Percentiles rank a stretch among this genome's conserved stretches.
Evolutionary conservation across 805 yeast species (phyloP).

Genomic region (Starmerella vitae): DNA sequence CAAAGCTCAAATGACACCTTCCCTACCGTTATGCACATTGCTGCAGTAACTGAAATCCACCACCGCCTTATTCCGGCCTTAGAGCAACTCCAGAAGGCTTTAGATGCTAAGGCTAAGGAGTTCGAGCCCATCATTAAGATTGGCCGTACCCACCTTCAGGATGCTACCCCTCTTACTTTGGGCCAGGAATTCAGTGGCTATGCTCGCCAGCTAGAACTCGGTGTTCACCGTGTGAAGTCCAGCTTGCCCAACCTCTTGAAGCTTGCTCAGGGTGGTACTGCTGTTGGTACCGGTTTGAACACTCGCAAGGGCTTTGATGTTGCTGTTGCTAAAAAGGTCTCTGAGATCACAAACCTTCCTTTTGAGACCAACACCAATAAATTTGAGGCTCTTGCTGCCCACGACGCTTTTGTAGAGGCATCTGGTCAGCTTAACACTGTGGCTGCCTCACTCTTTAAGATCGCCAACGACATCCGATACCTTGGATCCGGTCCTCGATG

Average conservation of each 20-base stretch:
- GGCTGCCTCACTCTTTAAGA: slow-evolving; percentile 86
- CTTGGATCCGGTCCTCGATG: slow-evolving; percentile 99
- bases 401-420: slow-evolving; percentile 95
- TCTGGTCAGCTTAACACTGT: slow-evolving; percentile 94
- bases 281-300: slow-evolving; percentile 97
- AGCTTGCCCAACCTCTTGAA: slow-evolving; percentile 60
- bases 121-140: slow-evolving; percentile 85
- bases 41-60: slow-evolving; percentile 84
- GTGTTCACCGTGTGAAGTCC: slow-evolving; percentile 72
- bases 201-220: slow-evolving; percentile 83
- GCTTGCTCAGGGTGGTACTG: slow-evolving; percentile 98
- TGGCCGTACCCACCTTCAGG: slow-evolving; percentile 98
- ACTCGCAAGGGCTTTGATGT: slow-evolving; percentile 81
- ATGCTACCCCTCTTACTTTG: slow-evolving; percentile 93
- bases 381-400: slow-evolving; percentile 98
- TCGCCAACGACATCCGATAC: slow-evolving; percentile 96
- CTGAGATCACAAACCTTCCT: slow-evolving; percentile 73
- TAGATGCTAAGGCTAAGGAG: slow-evolving; percentile 66
- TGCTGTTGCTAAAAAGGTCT: slow-evolving; percentile 73
- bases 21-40: slow-evolving; percentile 99
- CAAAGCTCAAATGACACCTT: slow-evolving; percentile 98
- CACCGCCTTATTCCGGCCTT: slow-evolving; percentile 67
- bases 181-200: slow-evolving; percentile 98
- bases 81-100: slow-evolving; percentile 60
- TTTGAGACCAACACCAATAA: slow-evolving; percentile 96